Percentiles rank a stretch among this genome's conserved stretches.
Evolutionary conservation across 495 filamentous ascomycete species (phyloP).

Genomic region (Tuber borchii): DNA sequence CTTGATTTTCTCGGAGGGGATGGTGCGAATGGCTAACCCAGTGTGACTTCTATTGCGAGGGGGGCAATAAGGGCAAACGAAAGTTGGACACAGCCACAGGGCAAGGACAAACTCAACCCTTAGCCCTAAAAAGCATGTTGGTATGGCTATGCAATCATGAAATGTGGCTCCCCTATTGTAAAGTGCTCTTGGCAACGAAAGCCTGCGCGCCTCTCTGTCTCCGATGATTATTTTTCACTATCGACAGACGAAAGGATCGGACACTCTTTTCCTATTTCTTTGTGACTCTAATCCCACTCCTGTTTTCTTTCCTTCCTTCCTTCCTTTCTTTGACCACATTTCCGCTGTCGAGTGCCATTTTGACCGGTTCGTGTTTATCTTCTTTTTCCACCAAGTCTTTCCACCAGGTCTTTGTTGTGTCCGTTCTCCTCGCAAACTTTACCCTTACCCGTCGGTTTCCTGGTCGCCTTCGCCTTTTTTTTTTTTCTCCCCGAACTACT

Average conservation of each 20-base stretch:
- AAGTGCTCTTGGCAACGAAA: not conserved
- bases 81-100: not conserved
- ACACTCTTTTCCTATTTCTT: not conserved
- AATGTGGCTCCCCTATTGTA: not conserved
- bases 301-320: not conserved
- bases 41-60: slow-evolving; percentile 27
- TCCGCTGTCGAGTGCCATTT: not conserved
- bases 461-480: not conserved
- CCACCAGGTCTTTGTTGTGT: not conserved
- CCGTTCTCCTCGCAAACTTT: not conserved
- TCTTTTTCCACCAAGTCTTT: not conserved
- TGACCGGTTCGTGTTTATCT: not conserved
- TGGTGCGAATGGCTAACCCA: slow-evolving; percentile 16
- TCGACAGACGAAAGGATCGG: not conserved
- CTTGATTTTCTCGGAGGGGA: slow-evolving; percentile 40
- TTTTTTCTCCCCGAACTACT: not conserved
- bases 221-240: not conserved
- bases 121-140: not conserved
- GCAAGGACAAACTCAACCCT: not conserved
- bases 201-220: not conserved
- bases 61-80: not conserved
- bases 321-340: not conserved
- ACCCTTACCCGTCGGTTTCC: not conserved
- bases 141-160: not conserved
- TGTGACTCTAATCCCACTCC: slow-evolving; percentile 2